Percentiles rank a stretch among this genome's conserved stretches.
Evolutionary conservation across 768 basidiomycete genomes (phyloP).

Genomic region (Tylopilus plumbeoviolaceoides): DNA sequence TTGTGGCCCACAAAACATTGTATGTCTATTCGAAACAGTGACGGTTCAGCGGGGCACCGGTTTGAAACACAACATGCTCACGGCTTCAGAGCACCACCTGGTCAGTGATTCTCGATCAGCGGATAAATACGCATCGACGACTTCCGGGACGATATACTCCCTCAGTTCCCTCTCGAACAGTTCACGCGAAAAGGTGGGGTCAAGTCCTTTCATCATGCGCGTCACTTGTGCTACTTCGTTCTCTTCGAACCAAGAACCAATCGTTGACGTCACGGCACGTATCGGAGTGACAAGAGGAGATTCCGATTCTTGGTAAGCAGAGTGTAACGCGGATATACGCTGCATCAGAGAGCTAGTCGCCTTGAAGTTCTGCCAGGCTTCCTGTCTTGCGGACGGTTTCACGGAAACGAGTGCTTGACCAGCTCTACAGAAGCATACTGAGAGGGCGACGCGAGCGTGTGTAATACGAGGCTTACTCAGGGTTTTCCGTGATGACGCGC

Average conservation of each 20-base stretch:
- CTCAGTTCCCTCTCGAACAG: constrained; percentile 83
- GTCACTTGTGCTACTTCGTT: constrained; percentile 97
- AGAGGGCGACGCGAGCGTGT: neutral
- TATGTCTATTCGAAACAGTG: constrained; percentile 61
- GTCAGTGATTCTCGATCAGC: constrained; percentile 84
- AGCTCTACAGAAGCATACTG: constrained; percentile 50
- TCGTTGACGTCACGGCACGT: constrained; percentile 76
- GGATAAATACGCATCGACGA: constrained; percentile 92
- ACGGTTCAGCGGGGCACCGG: neutral
- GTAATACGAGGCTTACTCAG: constrained; percentile 58
- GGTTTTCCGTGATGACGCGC: constrained; percentile 61
- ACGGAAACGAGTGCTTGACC: constrained; percentile 83
- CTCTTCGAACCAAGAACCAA: constrained; percentile 93
- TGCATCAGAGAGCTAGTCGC: constrained; percentile 75
- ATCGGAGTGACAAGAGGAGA: constrained; percentile 80
- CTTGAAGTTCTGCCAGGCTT: constrained; percentile 78
- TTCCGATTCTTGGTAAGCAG: constrained; percentile 88
- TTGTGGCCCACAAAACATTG: constrained; percentile 97
- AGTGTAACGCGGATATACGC: constrained; percentile 51
- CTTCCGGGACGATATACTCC: constrained; percentile 97
- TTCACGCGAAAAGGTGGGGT: constrained; percentile 84
- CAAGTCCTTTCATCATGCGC: constrained; percentile 80
- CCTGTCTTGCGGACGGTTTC: constrained; percentile 73
- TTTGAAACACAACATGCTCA: constrained; percentile 37
- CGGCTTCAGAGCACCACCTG: constrained; percentile 95